Conservation (phyloP, 352 stramenopile species). For the Phytophthora podocarpi region DNA sequence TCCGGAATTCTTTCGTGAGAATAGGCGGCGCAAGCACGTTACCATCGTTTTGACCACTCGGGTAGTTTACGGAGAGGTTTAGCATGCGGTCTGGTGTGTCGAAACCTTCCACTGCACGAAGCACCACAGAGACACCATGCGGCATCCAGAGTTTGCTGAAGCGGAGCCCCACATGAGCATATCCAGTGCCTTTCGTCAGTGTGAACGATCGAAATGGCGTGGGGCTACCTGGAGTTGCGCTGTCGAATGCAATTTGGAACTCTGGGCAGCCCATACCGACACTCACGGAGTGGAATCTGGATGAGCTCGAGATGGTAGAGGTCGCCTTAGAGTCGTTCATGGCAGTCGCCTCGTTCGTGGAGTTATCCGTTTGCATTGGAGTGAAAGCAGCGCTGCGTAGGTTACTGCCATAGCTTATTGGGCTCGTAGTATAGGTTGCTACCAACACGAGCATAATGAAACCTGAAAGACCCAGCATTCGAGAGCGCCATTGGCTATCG, state of each 20-base stretch:
- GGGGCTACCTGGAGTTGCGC: constrained; percentile 28
- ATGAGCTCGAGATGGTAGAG: constrained; percentile 6
- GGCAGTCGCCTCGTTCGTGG: background rate
- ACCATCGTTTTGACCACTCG: constrained; percentile 27
- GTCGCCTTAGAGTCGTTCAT: no score
- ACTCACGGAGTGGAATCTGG: constrained; percentile 13
- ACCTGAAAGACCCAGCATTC: background rate
- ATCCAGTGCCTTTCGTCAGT: constrained; percentile 53
- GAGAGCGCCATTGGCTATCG: background rate
- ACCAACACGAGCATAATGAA: background rate
- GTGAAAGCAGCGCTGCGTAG: background rate
- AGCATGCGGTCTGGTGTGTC: constrained; percentile 33
- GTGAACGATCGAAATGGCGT: constrained; percentile 49
- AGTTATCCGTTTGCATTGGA: constrained; percentile 7
- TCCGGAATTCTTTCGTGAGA: constrained; percentile 52
- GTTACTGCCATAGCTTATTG: constrained; percentile 3
- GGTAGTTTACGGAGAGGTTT: constrained; percentile 46
- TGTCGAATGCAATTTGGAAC: constrained; percentile 47
- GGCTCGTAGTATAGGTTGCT: background rate
- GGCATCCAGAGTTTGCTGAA: constrained; percentile 55
- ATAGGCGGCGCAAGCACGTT: constrained; percentile 36
- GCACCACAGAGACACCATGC: constrained; percentile 37
- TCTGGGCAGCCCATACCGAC: constrained; percentile 54
- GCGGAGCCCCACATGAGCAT: constrained; percentile 54
- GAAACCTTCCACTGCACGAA: constrained; percentile 53